Evolutionary conservation across 192 early-diverging fungal species (phyloP).

Genomic region (Rhizophagus sp.): DNA sequence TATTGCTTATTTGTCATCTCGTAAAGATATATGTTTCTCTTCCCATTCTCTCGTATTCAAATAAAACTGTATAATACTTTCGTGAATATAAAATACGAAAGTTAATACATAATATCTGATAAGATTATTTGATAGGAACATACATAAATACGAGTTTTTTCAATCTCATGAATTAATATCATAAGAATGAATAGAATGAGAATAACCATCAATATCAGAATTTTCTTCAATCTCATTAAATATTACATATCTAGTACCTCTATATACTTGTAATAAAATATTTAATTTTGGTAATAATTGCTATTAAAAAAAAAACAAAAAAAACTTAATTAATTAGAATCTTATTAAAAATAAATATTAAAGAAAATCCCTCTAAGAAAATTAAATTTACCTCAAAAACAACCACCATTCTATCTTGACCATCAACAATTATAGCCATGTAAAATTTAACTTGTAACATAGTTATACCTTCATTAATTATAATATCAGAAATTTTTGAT

Average conservation of each 20-base stretch:
- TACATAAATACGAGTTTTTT: too few relatives aligned
- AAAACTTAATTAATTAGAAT: background rate
- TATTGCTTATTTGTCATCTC: too few relatives aligned
- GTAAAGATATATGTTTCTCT: too few relatives aligned
- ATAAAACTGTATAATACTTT: too few relatives aligned
- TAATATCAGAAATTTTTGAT: slow-evolving; percentile 62
- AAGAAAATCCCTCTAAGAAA: background rate
- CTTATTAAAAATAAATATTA: background rate
- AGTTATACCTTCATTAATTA: slow-evolving; percentile 80
- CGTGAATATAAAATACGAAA: too few relatives aligned
- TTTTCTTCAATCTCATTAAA: slow-evolving; percentile 46
- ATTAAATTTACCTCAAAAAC: slow-evolving; percentile 66
- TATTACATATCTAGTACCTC: slow-evolving; percentile 51
- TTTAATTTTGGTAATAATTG: slow-evolving; percentile 50
- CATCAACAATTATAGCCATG: slow-evolving; percentile 67
- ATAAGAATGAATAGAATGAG: background rate
- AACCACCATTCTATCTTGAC: slow-evolving; percentile 62
- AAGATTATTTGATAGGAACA: too few relatives aligned
- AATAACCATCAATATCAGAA: background rate
- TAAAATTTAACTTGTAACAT: slow-evolving; percentile 73
- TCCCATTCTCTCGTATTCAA: too few relatives aligned
- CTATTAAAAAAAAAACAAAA: slow-evolving; percentile 30
- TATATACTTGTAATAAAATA: slow-evolving; percentile 52
- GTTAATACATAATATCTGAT: too few relatives aligned
- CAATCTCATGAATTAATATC: too few relatives aligned